A percentile compares a stretch with the other conserved stretches of the same genome.
Evolutionary conservation across 331 rosid genomes (phyloP).

Genomic region (Malus hybrid): DNA sequence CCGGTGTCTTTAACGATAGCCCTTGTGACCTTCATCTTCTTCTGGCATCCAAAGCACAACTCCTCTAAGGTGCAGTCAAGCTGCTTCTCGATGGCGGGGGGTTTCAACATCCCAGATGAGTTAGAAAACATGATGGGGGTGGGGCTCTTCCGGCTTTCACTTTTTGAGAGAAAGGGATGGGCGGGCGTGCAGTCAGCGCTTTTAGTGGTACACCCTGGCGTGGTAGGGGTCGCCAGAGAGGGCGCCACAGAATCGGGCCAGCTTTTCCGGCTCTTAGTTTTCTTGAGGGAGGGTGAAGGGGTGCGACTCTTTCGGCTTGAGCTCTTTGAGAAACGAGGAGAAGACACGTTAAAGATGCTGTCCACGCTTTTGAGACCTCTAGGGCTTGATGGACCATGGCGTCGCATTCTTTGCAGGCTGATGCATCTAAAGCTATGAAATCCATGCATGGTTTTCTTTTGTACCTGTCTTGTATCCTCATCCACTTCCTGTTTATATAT

Average conservation of each 20-base stretch:
- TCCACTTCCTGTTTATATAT: neutral
- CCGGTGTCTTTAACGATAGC: conserved; percentile 38
- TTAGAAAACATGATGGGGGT: conserved; percentile 65
- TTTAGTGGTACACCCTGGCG: neutral
- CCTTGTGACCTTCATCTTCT: conserved; percentile 58
- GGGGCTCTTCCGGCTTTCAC: conserved; percentile 14
- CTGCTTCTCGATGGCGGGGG: conserved; percentile 50
- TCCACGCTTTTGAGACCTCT: conserved; percentile 25
- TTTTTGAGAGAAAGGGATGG: neutral
- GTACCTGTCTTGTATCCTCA: neutral
- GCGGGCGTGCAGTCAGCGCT: conserved; percentile 5
- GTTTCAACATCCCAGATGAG: conserved; percentile 70
- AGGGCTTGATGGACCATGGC: conserved; percentile 7
- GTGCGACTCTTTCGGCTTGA: conserved; percentile 10
- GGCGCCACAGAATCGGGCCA: neutral
- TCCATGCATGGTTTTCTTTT: conserved; percentile 17
- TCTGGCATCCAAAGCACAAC: conserved; percentile 69
- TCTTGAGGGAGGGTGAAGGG: neutral
- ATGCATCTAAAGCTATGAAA: conserved; percentile 15
- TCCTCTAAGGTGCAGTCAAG: conserved; percentile 86
- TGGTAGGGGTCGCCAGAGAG: neutral
- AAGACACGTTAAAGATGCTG: conserved; percentile 11
- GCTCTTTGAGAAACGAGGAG: conserved; percentile 16
- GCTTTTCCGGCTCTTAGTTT: conserved; percentile 15
- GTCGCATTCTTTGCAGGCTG: neutral